Conservation (phyloP, 2,329 filamentous ascomycete genomes). For the Septoria linicola region DNA sequence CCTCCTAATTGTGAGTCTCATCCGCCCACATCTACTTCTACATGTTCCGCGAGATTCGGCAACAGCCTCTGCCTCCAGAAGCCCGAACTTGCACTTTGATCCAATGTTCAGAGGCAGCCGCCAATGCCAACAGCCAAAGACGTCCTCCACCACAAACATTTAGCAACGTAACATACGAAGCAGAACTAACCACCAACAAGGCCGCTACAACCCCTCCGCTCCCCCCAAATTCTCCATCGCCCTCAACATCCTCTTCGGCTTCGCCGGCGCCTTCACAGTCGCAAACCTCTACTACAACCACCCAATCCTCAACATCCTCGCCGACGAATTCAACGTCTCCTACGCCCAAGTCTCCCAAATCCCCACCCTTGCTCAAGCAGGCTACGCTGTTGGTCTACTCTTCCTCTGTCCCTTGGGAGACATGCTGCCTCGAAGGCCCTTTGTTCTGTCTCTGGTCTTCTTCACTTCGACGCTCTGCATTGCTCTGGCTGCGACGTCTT, state of each 20-base stretch:
- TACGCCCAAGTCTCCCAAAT: constrained; percentile 67
- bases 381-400: constrained; percentile 71
- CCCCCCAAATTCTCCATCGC: constrained; percentile 67
- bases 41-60: no score
- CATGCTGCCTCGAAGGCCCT: constrained; percentile 63
- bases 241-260: constrained; percentile 69
- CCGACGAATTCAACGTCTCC: constrained; percentile 66
- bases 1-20: constrained; percentile 56
- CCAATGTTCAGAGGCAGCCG: no score
- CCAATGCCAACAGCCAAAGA: no score
- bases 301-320: constrained; percentile 74
- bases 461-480: constrained; percentile 69
- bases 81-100: no score
- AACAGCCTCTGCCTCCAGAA: no score
- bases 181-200: neutral
- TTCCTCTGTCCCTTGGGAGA: constrained; percentile 77
- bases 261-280: constrained; percentile 67
- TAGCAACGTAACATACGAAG: no score
- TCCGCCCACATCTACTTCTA: no score
- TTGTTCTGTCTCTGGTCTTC: constrained; percentile 63
- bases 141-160: no score
- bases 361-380: constrained; percentile 75
- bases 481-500: constrained; percentile 66
- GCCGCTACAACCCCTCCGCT: constrained; percentile 62
- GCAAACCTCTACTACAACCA: constrained; percentile 82